A percentile compares a stretch with the other conserved stretches of the same genome.
These are phyloP conservation scores for Fusarium siculi DNA, from an alignment of 2,329 filamentous ascomycete species.

Conservation along the genomic window DNA sequence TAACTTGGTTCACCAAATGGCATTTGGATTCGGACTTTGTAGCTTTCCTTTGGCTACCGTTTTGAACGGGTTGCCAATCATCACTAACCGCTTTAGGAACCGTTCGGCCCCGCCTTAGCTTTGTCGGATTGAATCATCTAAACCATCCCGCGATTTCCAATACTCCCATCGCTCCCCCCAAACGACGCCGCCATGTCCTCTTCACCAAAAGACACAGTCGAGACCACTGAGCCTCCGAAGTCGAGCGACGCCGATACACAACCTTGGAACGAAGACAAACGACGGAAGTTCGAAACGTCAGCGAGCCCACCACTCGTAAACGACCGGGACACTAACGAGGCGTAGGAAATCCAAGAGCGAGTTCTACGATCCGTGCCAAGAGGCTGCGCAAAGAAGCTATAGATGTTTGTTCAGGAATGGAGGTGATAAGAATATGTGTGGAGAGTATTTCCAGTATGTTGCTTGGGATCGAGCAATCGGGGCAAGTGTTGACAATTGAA, in stretches of 20 bases:
- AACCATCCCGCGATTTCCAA: constrained; percentile 1
- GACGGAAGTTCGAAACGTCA: constrained; percentile 73
- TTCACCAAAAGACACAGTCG: constrained; percentile 29
- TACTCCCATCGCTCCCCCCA: neutral
- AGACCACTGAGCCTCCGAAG: constrained; percentile 26
- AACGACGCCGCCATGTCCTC: constrained; percentile 37
- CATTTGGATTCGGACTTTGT: neutral
- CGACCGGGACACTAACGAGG: neutral
- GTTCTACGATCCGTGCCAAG: constrained; percentile 95
- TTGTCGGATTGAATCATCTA: neutral
- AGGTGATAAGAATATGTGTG: constrained; percentile 88
- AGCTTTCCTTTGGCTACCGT: neutral
- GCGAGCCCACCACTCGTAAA: constrained; percentile 33
- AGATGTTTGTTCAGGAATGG: constrained; percentile 89
- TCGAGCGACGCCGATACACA: constrained; percentile 35
- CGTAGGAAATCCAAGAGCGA: constrained; percentile 86
- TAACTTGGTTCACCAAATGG: neutral
- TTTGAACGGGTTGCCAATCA: neutral
- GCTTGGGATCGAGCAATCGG: neutral
- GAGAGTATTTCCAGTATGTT: constrained; percentile 92
- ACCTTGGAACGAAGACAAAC: constrained; percentile 69
- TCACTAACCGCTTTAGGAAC: neutral
- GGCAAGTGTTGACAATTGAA: constrained; percentile 30
- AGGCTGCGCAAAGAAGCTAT: constrained; percentile 86
- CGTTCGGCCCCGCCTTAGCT: constrained; percentile 18